Conservation (phyloP, 1,139 yeast species). For the Arxiozyma heterogenica region DNA sequence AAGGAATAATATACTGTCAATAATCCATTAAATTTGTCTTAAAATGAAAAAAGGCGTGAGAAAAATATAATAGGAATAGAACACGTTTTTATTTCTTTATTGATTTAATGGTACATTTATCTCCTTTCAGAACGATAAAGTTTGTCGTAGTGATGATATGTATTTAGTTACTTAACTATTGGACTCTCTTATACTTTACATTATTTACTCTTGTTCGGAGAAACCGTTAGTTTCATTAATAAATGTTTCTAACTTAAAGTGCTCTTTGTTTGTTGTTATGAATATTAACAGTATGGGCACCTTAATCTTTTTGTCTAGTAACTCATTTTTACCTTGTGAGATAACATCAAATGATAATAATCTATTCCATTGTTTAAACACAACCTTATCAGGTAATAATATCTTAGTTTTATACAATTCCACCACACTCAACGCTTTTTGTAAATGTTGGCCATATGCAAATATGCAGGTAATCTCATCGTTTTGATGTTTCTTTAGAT, state of each 20-base stretch:
- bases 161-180: neutral
- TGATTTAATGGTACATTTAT: constrained; percentile 18
- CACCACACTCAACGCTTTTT: constrained; percentile 20
- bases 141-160: neutral
- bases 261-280: constrained; percentile 4
- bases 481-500: constrained; percentile 4
- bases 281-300: constrained; percentile 20
- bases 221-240: constrained; percentile 11
- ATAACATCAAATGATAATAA: constrained; percentile 16
- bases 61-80: constrained; percentile 6
- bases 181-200: neutral
- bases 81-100: constrained; percentile 10
- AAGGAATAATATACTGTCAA: constrained; percentile 6
- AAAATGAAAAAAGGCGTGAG: constrained; percentile 7
- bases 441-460: constrained; percentile 26
- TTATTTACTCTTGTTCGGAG: constrained; percentile 9
- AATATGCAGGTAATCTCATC: constrained; percentile 10
- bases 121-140: too few relatives aligned
- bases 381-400: neutral
- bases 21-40: constrained; percentile 19
- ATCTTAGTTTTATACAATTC: constrained; percentile 19
- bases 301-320: constrained; percentile 19
- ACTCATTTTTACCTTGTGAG: constrained; percentile 22
- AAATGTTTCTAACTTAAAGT: constrained; percentile 1
- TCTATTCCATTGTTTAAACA: constrained; percentile 19